Evolutionary conservation across 352 stramenopile species (phyloP), one percentile per base, ranked within the genome.

Genomic region (Globisporangium camurandrum): DNA sequence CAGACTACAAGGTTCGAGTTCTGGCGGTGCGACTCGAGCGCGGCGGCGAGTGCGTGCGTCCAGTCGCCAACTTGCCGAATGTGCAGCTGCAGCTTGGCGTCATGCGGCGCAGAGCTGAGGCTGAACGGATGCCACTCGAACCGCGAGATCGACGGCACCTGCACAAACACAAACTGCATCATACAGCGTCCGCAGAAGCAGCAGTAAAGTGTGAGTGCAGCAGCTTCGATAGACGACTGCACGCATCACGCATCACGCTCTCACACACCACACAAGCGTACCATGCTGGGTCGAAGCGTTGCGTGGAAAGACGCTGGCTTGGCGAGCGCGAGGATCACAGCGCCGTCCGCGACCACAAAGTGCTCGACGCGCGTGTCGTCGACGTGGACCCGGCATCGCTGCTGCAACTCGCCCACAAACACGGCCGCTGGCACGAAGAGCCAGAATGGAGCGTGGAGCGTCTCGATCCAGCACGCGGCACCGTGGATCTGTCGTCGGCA

Each of bases 111-210:
- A 1, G 72, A 87, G 9, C 68, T 69, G 20, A 93, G 51, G 12
- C 64, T 90, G 62, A 92, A 93, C 24, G 83, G 78, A 65, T 92
- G 83, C 83, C 80, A 94, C 59, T 92, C 67, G 10, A 72, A 34
- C 2, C 51, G 26, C 14, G 73, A 85, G 44, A 94, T 56, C 14
- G 40, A 46, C 9, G 70, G 67, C 4, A 87, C 57, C 31, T 83
- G 66, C n/a, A 92, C 24, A 43, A 86, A 88, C 7, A 78, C 54
- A 65, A 88, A 92, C 61, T 72, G 38, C 36, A 26, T 41, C 11
- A 3, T n/a, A 55, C n/a, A 16, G 23, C 20, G 37, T 19, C 23
- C 20, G n/a, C n/a, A n/a, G n/a, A 33, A 17, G 2, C 11, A 23
- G 23, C 2, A 17, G 14, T 17, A 39, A 39, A 12, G 30, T 34